Evolutionary conservation across 164 flowering plant genomes (phyloP).

Genomic region (Aristolochia californica): DNA sequence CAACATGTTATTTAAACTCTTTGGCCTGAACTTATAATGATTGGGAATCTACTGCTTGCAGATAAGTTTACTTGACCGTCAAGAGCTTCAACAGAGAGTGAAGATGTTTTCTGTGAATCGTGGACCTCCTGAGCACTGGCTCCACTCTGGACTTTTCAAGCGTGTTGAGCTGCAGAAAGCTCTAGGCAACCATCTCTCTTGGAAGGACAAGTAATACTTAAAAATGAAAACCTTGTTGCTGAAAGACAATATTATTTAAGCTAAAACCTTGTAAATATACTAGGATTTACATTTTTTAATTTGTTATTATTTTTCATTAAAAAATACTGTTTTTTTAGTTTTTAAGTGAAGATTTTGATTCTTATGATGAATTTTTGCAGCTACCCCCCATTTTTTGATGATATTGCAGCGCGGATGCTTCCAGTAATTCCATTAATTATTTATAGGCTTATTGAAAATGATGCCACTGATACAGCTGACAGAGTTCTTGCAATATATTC

Average conservation of each 20-base stretch:
- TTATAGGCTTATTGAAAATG: constrained; percentile 92
- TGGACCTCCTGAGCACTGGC: constrained; percentile 90
- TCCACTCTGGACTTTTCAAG: constrained; percentile 53
- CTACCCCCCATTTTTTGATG: constrained; percentile 90
- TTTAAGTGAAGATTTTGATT: background rate
- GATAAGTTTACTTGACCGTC: constrained; percentile 80
- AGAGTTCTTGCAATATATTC: constrained; percentile 61
- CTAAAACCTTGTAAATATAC: too few relatives aligned
- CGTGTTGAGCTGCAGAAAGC: constrained; percentile 85
- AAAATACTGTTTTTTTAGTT: too few relatives aligned
- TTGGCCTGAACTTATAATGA: too few relatives aligned
- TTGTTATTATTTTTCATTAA: too few relatives aligned
- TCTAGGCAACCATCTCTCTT: constrained; percentile 87
- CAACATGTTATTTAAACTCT: too few relatives aligned
- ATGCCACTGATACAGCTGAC: constrained; percentile 72
- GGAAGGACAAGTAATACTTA: constrained; percentile 73
- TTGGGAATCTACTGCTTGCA: constrained; percentile 19
- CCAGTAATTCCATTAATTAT: constrained; percentile 87
- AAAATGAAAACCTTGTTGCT: too few relatives aligned
- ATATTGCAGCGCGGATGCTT: constrained; percentile 82
- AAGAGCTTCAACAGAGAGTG: constrained; percentile 80
- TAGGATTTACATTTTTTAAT: too few relatives aligned
- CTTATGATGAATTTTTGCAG: constrained; percentile 25
- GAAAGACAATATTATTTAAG: too few relatives aligned
- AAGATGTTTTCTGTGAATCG: constrained; percentile 53